Conservation (phyloP, 768 basidiomycete species). For the Podaxis sp. region DNA sequence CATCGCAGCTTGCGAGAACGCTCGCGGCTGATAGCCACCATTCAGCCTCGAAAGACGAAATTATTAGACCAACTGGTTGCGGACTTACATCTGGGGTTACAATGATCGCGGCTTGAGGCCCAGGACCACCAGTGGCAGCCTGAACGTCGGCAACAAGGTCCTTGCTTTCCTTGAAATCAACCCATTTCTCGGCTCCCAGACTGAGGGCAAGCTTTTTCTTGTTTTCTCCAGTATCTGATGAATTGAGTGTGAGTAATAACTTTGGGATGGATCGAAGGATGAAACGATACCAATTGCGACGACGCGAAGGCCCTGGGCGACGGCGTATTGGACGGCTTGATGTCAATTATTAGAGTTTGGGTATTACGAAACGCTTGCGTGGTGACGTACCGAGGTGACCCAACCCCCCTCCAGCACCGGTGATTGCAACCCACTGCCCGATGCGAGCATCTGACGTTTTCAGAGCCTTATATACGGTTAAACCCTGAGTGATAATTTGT, state of each 20-base stretch:
- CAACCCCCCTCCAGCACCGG: constrained; percentile 80
- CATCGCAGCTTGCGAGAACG: constrained; percentile 58
- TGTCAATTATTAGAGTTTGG: too few species aligned
- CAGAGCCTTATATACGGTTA: constrained; percentile 85
- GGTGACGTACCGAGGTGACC: constrained; percentile 65
- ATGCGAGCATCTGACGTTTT: constrained; percentile 63
- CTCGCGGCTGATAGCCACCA: constrained; percentile 26
- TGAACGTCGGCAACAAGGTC: constrained; percentile 70
- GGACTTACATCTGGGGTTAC: constrained; percentile 43
- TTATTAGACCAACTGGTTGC: too few species aligned
- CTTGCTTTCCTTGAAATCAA: constrained; percentile 73
- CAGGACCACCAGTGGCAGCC: constrained; percentile 60
- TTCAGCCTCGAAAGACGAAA: too few species aligned
- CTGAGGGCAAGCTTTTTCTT: constrained; percentile 60
- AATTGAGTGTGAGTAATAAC: background rate
- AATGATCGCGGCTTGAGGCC: constrained; percentile 71
- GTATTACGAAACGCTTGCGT: too few species aligned
- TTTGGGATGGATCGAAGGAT: background rate
- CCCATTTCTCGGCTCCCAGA: constrained; percentile 74
- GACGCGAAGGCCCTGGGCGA: constrained; percentile 74
- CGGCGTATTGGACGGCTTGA: constrained; percentile 76
- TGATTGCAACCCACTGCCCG: constrained; percentile 76
- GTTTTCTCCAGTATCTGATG: constrained; percentile 67
- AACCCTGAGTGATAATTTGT: constrained; percentile 42
- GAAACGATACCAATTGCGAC: constrained; percentile 59